Evolutionary conservation across 352 stramenopile genomes (phyloP), one percentile per base, ranked within the genome.

Genomic region (Phytophthora pisi): DNA sequence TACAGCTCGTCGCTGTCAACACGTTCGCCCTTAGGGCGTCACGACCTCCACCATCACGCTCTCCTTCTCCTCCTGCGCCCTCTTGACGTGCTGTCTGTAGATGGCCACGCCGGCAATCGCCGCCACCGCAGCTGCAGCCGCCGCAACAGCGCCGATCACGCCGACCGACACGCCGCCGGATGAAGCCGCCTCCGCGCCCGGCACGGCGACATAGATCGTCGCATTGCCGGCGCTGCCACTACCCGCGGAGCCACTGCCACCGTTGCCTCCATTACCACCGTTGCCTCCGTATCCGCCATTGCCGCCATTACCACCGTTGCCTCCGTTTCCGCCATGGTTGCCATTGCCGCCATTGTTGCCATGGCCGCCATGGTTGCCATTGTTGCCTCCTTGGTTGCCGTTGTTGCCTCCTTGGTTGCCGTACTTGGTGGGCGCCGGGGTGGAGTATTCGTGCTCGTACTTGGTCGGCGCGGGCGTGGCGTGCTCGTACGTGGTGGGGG

Each of bases 61-160:
- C 36, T 66, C 51, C 23, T 65, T 38, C 42, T 68, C 49, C 38
- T 58, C 50, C 49, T 51, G 28, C 40, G 54, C 46, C 38, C 57
- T 66, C 45, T 70, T 70, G 42, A 57, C 50, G 65, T 75, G 64
- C 61, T 79, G 68, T 18, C 72, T 65, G 71, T 79, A 82, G 47
- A 82, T 71, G 18, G 72, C 67, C 31, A 72, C 63, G 13, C 74
- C 74, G 23, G 72, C 70, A 31, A 72, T 61, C 10, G 68, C 71
- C n/a, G 67, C 71, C 24, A 77, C 70, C 4, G 62, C 74, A 15
- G 67, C 74, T 4, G 74, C 70, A 2, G 61, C 71, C n/a, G 67
- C 70, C 20, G 70, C 70, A 9, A 82, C 59, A 11, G 68, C 67
- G 8, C 38, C 74, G 30, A 82, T 68, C 11, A 75, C 66, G 3